Evolutionary conservation across 2,329 filamentous ascomycete genomes (phyloP).

Genomic region (Fusarium aywerte): DNA sequence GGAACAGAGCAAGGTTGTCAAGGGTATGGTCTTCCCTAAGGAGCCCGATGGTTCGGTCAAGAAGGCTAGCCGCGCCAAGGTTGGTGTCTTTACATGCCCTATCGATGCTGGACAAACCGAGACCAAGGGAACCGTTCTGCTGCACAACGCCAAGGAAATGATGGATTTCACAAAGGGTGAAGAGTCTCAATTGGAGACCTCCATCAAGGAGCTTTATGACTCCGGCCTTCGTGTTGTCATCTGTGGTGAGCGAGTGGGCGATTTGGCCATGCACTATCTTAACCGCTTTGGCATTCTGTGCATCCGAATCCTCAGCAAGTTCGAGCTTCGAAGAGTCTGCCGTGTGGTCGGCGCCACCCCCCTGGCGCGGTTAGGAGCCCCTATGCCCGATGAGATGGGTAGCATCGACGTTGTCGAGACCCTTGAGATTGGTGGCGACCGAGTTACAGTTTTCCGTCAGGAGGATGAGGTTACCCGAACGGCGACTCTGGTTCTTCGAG

Average conservation of each 20-base stretch:
- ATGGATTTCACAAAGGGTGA: slow-evolving; percentile 98
- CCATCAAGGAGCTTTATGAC: slow-evolving; percentile 96
- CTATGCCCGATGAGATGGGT: slow-evolving; percentile 99
- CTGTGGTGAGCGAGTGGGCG: slow-evolving; percentile 92
- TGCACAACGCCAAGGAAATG: slow-evolving; percentile 99
- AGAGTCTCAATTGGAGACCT: slow-evolving; percentile 87
- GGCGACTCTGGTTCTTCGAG: slow-evolving; percentile 91
- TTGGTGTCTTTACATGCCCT: slow-evolving; percentile 94
- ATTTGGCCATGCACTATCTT: slow-evolving; percentile 96
- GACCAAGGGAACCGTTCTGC: slow-evolving; percentile 96
- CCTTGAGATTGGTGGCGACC: slow-evolving; percentile 95
- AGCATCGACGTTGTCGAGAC: slow-evolving; percentile 95
- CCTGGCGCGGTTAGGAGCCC: slow-evolving; percentile 92
- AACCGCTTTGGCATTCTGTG: slow-evolving; percentile 96
- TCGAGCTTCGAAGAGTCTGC: slow-evolving; percentile 93
- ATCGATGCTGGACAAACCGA: slow-evolving; percentile 97
- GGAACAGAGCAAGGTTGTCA: slow-evolving; percentile 93
- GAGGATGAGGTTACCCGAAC: slow-evolving; percentile 93
- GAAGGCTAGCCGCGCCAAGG: slow-evolving; percentile 92
- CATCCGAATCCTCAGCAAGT: slow-evolving; percentile 98
- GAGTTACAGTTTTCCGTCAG: slow-evolving; percentile 98
- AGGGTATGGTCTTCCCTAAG: slow-evolving; percentile 97
- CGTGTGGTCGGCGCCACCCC: slow-evolving; percentile 96
- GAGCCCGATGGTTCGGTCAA: slow-evolving; percentile 93
- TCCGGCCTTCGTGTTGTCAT: slow-evolving; percentile 92